Percentiles rank a stretch among this genome's conserved stretches.
Evolutionary conservation across 2,329 filamentous ascomycete species (phyloP).

Genomic region (Exophiala oligosperma): DNA sequence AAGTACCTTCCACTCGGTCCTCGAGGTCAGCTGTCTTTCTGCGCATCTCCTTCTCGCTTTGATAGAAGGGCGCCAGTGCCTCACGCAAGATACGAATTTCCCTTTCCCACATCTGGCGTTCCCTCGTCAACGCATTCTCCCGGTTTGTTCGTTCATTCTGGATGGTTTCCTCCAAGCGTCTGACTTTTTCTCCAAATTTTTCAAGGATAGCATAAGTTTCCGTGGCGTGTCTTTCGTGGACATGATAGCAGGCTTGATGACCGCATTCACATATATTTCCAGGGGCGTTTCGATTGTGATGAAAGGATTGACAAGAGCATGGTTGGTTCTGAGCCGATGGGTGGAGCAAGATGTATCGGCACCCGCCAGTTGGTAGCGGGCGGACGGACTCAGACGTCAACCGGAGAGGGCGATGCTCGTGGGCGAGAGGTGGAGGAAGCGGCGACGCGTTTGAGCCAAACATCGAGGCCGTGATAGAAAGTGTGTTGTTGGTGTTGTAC

Average conservation of each 20-base stretch:
- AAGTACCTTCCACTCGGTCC: slow-evolving; percentile 30
- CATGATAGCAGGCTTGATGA: slow-evolving; percentile 50
- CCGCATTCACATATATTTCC: slow-evolving; percentile 47
- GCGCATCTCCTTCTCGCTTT: slow-evolving; percentile 31
- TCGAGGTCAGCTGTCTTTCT: slow-evolving; percentile 32
- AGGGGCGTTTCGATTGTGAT: slow-evolving; percentile 36
- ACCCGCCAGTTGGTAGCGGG: slow-evolving; percentile 34
- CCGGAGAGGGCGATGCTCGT: slow-evolving; percentile 27
- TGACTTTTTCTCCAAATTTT: slow-evolving; percentile 29
- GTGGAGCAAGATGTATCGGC: slow-evolving; percentile 33
- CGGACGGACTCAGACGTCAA: slow-evolving; percentile 26
- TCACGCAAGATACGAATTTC: slow-evolving; percentile 33
- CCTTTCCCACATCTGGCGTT: slow-evolving; percentile 31
- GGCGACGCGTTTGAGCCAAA: slow-evolving; percentile 28
- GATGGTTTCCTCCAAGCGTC: slow-evolving; percentile 30
- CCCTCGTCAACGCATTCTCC: slow-evolving; percentile 28
- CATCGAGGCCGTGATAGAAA: slow-evolving; percentile 24
- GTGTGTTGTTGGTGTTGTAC: not conserved
- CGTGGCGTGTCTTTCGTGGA: slow-evolving; percentile 9
- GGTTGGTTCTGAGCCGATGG: slow-evolving; percentile 34
- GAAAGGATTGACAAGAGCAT: slow-evolving; percentile 47
- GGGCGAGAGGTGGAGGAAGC: slow-evolving; percentile 24
- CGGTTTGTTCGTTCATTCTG: slow-evolving; percentile 29
- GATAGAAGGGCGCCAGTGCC: slow-evolving; percentile 33
- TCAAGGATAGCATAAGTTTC: slow-evolving; percentile 16